These are phyloP conservation scores for Flaveria linearis DNA, from an alignment of 129 eudicot genomes.

Conservation along the genomic window DNA sequence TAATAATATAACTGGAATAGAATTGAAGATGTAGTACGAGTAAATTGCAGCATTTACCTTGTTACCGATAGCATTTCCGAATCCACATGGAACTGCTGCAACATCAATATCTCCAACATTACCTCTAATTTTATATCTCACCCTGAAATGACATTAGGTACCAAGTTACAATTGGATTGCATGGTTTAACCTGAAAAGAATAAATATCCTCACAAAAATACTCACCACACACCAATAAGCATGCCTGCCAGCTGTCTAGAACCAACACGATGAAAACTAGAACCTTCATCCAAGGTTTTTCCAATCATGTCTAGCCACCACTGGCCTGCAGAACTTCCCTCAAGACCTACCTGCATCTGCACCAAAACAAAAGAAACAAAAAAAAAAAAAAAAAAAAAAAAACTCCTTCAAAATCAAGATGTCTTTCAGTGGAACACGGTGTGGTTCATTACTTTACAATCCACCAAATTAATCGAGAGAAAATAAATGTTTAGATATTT, in stretches of 20 bases:
- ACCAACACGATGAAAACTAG: constrained; percentile 83
- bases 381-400: background rate
- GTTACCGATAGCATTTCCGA: constrained; percentile 94
- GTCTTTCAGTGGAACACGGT: background rate
- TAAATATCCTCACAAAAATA: constrained; percentile 24
- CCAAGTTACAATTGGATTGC: background rate
- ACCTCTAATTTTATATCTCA: constrained; percentile 53
- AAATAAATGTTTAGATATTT: background rate
- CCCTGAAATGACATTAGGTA: constrained; percentile 57
- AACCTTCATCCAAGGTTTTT: constrained; percentile 80
- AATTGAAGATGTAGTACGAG: background rate
- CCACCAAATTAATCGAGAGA: constrained; percentile 14
- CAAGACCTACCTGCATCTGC: constrained; percentile 85
- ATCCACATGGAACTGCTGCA: constrained; percentile 99
- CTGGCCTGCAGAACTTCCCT: constrained; percentile 90
- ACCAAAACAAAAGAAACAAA: background rate
- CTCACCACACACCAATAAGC: constrained; percentile 92
- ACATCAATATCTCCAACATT: constrained; percentile 92
- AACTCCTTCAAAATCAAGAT: background rate
- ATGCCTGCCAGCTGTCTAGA: constrained; percentile 96
- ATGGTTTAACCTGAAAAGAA: background rate
- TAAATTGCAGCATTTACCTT: constrained; percentile 56
- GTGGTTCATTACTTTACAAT: constrained; percentile 15
- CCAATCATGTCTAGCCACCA: constrained; percentile 97
- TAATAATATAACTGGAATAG: constrained; percentile 16